A percentile compares a stretch with the other conserved stretches of the same genome.
Conservation (phyloP, 2,329 filamentous ascomycete species). For the Paraphaeosphaeria minitans region DNA sequence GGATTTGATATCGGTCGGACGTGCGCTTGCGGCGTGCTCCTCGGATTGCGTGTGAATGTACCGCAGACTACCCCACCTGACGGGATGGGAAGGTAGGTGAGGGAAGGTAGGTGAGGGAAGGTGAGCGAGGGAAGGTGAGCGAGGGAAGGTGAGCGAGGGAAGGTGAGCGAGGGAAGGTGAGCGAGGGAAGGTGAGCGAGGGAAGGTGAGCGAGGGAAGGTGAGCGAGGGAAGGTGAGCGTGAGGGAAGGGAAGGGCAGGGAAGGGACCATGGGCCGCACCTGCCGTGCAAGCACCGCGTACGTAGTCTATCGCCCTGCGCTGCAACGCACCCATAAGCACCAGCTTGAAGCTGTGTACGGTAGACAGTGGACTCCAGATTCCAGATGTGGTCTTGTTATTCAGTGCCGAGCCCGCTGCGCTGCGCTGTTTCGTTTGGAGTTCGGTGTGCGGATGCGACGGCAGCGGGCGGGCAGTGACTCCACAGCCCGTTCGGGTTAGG, state of each 20-base stretch:
- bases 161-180: too few relatives aligned
- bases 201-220: too few relatives aligned
- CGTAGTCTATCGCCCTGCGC: too few relatives aligned
- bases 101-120: too few relatives aligned
- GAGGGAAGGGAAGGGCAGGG: neutral
- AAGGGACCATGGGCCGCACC: neutral
- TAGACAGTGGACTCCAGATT: neutral
- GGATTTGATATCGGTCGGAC: neutral
- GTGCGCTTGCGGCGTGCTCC: neutral
- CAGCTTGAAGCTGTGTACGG: too few relatives aligned
- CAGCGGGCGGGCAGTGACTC: constrained; percentile 7
- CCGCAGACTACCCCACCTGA: too few relatives aligned
- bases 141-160: too few relatives aligned
- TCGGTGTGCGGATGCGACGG: constrained; percentile 7
- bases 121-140: too few relatives aligned
- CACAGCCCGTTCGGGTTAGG: constrained; percentile 4
- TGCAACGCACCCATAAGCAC: too few relatives aligned
- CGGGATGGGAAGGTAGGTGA: neutral
- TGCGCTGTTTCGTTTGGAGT: too few relatives aligned
- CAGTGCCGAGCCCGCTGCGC: neutral
- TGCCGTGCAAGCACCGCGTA: neutral
- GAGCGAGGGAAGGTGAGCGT: too few relatives aligned
- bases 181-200: too few relatives aligned
- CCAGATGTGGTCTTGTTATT: neutral
- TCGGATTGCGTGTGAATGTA: neutral